Base-by-base conservation (phyloP, 2,329 filamentous ascomycete species). In the Pseudogymnoascus sp. region DNA sequence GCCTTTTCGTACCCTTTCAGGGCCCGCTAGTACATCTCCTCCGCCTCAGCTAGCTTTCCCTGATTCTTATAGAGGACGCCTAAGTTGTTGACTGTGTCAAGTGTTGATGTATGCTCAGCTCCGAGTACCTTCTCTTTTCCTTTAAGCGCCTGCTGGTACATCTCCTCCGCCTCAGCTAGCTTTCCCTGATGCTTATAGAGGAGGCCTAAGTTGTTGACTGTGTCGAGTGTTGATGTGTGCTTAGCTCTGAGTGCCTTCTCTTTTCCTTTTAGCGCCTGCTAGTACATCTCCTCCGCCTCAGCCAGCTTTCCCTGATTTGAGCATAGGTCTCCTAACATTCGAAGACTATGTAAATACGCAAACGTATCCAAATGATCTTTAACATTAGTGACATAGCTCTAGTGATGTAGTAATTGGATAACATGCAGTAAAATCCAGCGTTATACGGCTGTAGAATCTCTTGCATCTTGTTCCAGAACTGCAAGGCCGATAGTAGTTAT, bases 261-360 rank as follows among this genome's bases (percentile, higher is more conserved):
- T 2, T 67, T 21, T 23, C 66, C 65, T 63, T 66, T 36, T n/a
- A 71, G 62, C 21, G 66, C 69, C 19, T 63, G 66, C 61, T 62
- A 19, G 60, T 67, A 69, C 63, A 71, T 70, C 54, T 61, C 48
- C 67, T 73, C 68, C 7, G 72, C 71, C 60, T 73, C 69, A 5
- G 41, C 65, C 1, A 72, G 65, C 64, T 68, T 70, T 51, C 67
- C 69, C 63, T 73, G 69, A 5, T 65, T 19, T 0, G 0, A 1
- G 31, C 71, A 74, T 54, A 74, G 65, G 14, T 2, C 13, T 3
- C 67, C 73, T 57, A 75, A 62, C 6, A 66, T 60, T 51, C 43
- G 23, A 51, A 69, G 62, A 65, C 62, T 54, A 61, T 7, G n/a
- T 8, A 66, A 28, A 66, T 41, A 66, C 13, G 36, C 19, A 51